Percentiles rank a stretch among this genome's conserved stretches.
Evolutionary conservation across 345 rosid species (phyloP).

Genomic region (Hevea brasiliensis): DNA sequence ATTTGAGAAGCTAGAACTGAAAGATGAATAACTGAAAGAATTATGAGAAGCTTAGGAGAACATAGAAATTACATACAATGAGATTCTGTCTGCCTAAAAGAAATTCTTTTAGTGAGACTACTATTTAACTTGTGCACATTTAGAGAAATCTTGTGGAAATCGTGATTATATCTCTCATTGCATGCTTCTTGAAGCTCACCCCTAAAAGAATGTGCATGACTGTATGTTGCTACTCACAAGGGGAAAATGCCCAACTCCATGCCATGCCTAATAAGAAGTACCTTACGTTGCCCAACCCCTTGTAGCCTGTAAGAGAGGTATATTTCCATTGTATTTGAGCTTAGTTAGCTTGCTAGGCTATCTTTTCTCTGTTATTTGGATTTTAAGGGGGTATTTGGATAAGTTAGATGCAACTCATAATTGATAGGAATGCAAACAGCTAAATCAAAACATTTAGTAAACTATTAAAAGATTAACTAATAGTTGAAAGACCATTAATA

Average conservation of each 20-base stretch:
- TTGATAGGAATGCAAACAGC: too few species aligned
- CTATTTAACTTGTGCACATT: background rate
- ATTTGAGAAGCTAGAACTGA: background rate
- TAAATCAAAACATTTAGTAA: too few species aligned
- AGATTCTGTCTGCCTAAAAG: background rate
- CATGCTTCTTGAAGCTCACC: background rate
- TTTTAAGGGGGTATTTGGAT: too few species aligned
- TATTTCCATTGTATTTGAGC: too few species aligned
- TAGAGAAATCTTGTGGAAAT: background rate
- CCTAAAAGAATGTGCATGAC: conserved; percentile 9
- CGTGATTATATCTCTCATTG: too few species aligned
- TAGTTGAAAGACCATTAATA: too few species aligned
- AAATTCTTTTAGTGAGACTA: background rate
- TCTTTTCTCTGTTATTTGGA: too few species aligned
- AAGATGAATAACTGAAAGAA: background rate
- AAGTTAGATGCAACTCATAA: too few species aligned
- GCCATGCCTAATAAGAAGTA: conserved; percentile 60
- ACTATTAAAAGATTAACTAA: too few species aligned
- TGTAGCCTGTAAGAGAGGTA: conserved; percentile 75
- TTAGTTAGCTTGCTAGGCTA: too few species aligned
- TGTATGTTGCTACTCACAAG: conserved; percentile 38
- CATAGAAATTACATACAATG: background rate
- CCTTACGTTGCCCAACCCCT: conserved; percentile 60
- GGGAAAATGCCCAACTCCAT: conserved; percentile 63
- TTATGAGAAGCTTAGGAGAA: background rate